Base-by-base conservation (phyloP, 2,329 filamentous ascomycete genomes). In the Aspergillus melleus region DNA sequence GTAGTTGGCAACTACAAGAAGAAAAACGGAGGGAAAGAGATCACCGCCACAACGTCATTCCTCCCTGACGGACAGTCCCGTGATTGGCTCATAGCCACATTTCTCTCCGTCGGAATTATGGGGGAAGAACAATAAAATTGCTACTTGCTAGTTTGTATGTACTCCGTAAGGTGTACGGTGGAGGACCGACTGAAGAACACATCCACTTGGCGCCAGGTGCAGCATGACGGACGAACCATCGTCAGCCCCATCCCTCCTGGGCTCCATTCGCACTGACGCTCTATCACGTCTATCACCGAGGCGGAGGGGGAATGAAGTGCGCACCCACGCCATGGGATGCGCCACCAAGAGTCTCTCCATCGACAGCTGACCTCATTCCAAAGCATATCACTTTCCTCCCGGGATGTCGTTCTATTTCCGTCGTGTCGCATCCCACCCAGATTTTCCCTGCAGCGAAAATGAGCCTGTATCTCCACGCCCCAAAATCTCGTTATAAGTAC, bases 221-320 rank as follows among this genome's bases (percentile, higher is more conserved):
- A 52, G 50, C 44, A 54, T 50, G 53, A 58, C 60, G 51, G 60
- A 62, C 60, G 54, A 62, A 62, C 60, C 60, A 61, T 61, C 49
- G 52, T 55, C 29, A 52, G 52, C 12, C 26, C 44, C 52, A 55
- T 29, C 54, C 54, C 57, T 57, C 58, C 49, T 52, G 16, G 42
- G 14, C 14, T 39, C 6, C 36, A 12, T 42, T 42, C 36, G 36
- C 36, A 42, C 36, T 42, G 36, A 42, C 39, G 11, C 36, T 50
- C 29, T 47, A 54, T 53, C 52, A 55, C 57, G 54, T 55, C 57
- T 46, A 24, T 24, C 24, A 24, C 24, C 24, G 22, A 22, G 22
- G 22, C 10, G 36, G 52, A 22, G 19, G 52, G 36, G 52, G 4
- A 16, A 22, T 22, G 22, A 22, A 22, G 22, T 22, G 22, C 22